Evolutionary conservation across 805 yeast genomes (phyloP).

Genomic region (Zygosaccharomyces bailii): DNA sequence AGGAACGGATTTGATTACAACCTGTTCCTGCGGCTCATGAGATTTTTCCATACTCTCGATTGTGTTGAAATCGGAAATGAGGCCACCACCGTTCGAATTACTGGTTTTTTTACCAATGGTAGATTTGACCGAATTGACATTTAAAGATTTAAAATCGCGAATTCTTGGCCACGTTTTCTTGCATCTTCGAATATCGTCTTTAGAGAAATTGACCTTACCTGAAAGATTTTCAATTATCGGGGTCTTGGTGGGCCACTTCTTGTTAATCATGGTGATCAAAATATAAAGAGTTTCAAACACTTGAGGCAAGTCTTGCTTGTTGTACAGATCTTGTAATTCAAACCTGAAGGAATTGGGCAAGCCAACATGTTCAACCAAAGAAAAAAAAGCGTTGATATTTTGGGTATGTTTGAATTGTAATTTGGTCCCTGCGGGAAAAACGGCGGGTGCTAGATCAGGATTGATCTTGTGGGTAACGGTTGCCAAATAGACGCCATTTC

Average conservation of each 20-base stretch:
- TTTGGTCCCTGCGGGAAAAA: slow-evolving; percentile 55
- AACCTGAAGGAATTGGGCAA: slow-evolving; percentile 87
- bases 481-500: slow-evolving; percentile 85
- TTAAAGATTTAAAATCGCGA: slow-evolving; percentile 70
- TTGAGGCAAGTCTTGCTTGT: slow-evolving; percentile 86
- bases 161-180: slow-evolving; percentile 61
- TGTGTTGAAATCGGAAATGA: slow-evolving; percentile 26
- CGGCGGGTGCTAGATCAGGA: slow-evolving; percentile 56
- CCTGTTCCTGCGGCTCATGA: background rate
- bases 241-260: slow-evolving; percentile 48
- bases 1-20: too few relatives aligned
- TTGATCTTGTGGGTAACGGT: slow-evolving; percentile 68
- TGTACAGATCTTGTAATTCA: slow-evolving; percentile 90
- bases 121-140: slow-evolving; percentile 33
- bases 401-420: slow-evolving; percentile 89
- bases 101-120: slow-evolving; percentile 16
- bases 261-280: slow-evolving; percentile 65
- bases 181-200: slow-evolving; percentile 64
- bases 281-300: slow-evolving; percentile 94
- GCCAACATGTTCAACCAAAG: slow-evolving; percentile 60
- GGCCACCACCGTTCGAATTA: slow-evolving; percentile 14
- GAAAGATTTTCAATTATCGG: slow-evolving; percentile 62
- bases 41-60: background rate
- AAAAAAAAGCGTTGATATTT: slow-evolving; percentile 80
- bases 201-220: slow-evolving; percentile 55